A percentile compares a stretch with the other conserved stretches of the same genome.
Evolutionary conservation across 257 asterid species (phyloP).

Genomic region (Catharanthus roseus): DNA sequence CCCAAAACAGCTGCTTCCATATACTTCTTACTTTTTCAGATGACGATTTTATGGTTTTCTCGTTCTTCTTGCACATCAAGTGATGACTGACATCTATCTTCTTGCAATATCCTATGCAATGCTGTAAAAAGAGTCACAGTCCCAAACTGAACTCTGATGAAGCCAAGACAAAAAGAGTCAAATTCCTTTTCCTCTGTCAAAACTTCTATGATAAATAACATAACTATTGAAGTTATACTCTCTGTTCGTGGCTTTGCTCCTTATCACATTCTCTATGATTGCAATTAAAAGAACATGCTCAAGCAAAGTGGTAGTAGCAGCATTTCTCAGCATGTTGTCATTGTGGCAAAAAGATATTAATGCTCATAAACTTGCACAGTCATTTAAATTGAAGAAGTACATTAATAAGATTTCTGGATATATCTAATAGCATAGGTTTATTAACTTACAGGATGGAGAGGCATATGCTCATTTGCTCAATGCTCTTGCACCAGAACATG

Average conservation of each 20-base stretch:
- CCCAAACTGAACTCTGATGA: too few species aligned
- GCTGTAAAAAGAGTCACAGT: too few species aligned
- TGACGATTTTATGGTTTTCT: background rate
- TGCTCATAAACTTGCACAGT: background rate
- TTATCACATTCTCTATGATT: background rate
- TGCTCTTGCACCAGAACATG: slow-evolving; percentile 87
- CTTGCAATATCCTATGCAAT: too few species aligned
- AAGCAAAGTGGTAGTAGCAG: background rate
- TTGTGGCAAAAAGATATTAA: background rate
- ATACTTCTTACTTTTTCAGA: background rate
- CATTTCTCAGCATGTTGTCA: background rate
- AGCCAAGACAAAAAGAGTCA: background rate
- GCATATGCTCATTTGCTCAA: slow-evolving; percentile 91
- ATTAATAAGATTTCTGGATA: background rate
- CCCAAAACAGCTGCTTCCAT: background rate
- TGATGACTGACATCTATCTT: background rate
- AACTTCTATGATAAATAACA: too few species aligned
- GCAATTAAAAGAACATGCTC: background rate
- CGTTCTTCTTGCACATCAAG: background rate
- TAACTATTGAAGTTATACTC: background rate
- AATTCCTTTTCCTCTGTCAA: background rate
- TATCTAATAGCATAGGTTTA: background rate
- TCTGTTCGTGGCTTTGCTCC: background rate
- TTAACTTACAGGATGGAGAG: slow-evolving; percentile 69
- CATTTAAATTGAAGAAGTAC: background rate